Evolutionary conservation across 2,329 filamentous ascomycete species (phyloP), one percentile per base, ranked within the genome.

Genomic region (Hypoxylon sp.): DNA sequence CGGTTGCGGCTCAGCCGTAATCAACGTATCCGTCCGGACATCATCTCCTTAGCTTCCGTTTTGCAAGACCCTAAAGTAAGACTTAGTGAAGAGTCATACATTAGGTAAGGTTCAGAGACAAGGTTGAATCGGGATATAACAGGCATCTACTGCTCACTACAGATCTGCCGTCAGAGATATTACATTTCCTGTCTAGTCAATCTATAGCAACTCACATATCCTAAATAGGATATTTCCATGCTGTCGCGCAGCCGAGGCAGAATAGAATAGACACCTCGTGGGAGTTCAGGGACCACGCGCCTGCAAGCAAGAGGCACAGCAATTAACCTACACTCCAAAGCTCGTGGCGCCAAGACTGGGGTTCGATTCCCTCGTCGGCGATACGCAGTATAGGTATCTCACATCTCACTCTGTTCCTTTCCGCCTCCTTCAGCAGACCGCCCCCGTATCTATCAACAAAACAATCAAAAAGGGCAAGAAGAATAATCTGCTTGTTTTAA

Each of bases 221-320:
- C 36, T 40, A 40, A 20, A 40, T 40, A 40, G 36, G 36, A 40
- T 20, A 20, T 38, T 45, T 22, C 9, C 18, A 22, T 22, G 26
- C 38, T 42, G 44, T 44, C 16, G n/a, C 42, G 42, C 14, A 40
- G 45, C 58, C 58, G 36, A 59, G 45, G 49, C 48, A 46, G 24
- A 65, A 45, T 49, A 65, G 3, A 26, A 26, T 26, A n/a, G 48
- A 59, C 30, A 52, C 53, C 12, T 14, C 36, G 26, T 38, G 49
- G 16, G 38, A 22, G 62, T 26, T 22, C 26, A 42, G 18, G 36
- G 30, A 57, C 18, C 48, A 24, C 49, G 30, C 22, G 46, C 38
- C 46, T 62, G 65, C 62, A 57, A 24, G 20, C 51, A 4, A 26
- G 54, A 56, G 65, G 62, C 65, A 65, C 62, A 68, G 54, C 38